Evolutionary conservation across 805 yeast genomes (phyloP), one percentile per base, ranked within the genome.

Genomic region (Peterozyma toletana): DNA sequence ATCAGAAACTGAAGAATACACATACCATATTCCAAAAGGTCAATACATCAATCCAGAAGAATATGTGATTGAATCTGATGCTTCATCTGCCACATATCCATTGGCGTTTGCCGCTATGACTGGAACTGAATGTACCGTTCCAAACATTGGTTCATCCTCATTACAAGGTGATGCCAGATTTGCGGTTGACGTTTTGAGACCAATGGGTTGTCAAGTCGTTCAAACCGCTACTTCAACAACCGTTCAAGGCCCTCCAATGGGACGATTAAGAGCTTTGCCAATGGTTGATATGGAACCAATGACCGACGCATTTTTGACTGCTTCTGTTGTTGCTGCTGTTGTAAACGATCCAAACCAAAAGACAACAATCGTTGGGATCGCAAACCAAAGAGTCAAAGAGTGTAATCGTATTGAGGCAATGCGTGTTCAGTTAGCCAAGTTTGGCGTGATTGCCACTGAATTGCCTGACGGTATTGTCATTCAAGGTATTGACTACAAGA

Each of bases 261-360:
- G 95, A 13, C 48, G 63, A 0, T 71, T 93, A 51, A 75, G 71
- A 55, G 86, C 95, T 6, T 68, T 93, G 50, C 69, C 79, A 11
- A 75, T 70, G 49, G 83, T 93, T 45, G 97, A 93, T 60, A 93
- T 93, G 99, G 99, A 93, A 66, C 98, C 99, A 43, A 93, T 93
- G 99, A 93, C 99, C 0, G 99, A 93, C 64, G 99, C 99, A 0
- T 93, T 93, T 61, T 70, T 93, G 56, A 93, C 99, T 13, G 99
- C 99, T 0, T 78, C 95, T 43, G 97, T 93, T 11, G 95, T 89
- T 15, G 99, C 98, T 31, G 96, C 99, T n/a, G 75, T 86, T 36
- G 96, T 96, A 3, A 69, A 71, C 45, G 68, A 68, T 49, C 70
- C 73, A 11, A 69, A 64, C 37, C 67, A 66, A 40, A 67, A 80